phyloP scores from a whole-genome alignment of 306 rosid species.

The Acacia acuminata region DNA sequence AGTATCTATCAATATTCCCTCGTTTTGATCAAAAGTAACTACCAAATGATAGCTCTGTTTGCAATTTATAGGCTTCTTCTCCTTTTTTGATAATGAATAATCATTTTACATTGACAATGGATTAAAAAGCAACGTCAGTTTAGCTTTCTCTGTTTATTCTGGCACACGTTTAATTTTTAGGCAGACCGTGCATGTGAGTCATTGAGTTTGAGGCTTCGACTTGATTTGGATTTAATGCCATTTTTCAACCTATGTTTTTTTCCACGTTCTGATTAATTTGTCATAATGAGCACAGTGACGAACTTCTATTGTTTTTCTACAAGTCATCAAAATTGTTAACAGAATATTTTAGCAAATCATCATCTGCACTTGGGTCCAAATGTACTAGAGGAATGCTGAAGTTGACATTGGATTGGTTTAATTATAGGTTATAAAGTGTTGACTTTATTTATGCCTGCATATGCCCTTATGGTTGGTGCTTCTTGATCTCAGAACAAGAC shows the following conservation, averaged over 20 bases:
- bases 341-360: conserved; percentile 17
- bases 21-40: conserved; percentile 87
- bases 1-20: conserved; percentile 62
- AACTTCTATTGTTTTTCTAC: conserved; percentile 4
- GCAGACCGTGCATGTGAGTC: not conserved
- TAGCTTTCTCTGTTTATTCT: conserved; percentile 1
- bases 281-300: conserved; percentile 6
- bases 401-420: conserved; percentile 18
- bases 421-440: not conserved
- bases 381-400: conserved; percentile 10
- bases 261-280: conserved; percentile 5
- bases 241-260: conserved; percentile 15
- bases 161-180: not conserved
- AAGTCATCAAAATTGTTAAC: conserved; percentile 4
- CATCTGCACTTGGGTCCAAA: conserved; percentile 12
- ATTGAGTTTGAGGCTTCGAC: not conserved
- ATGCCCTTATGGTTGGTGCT: conserved; percentile 26
- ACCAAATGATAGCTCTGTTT: not conserved
- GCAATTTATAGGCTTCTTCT: conserved; percentile 10
- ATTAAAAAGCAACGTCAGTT: conserved; percentile 21
- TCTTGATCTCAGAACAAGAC: conserved; percentile 67
- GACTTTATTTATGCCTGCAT: conserved; percentile 13
- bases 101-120: conserved; percentile 13
- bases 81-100: not conserved
- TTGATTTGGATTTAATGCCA: conserved; percentile 3